Evolutionary conservation across 768 basidiomycete species (phyloP), one percentile per base, ranked within the genome.

Genomic region (Pleurotus platypus): DNA sequence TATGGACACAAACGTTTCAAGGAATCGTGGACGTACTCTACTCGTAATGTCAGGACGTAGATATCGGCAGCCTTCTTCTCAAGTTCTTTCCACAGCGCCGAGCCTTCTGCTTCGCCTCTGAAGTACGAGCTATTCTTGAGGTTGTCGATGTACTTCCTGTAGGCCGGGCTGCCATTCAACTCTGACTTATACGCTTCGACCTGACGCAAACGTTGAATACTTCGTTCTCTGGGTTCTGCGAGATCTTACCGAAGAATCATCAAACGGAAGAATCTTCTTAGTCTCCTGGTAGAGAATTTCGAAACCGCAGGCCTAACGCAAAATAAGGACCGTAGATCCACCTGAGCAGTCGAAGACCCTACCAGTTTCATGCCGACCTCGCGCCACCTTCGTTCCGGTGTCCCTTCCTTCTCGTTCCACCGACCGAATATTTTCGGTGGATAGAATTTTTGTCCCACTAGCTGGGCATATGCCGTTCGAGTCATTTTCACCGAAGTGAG

Each of bases 291-390:
- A 98, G 40, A 97, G 79, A 80, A 98, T 99, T 74, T 99, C 97
- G 60, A 98, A 98, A 1, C 97, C 97, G 60, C 92, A 92, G 2
- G 94, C 87, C 89, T 95, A 65, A 6, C 46, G 5, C 22, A 38
- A 49, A 24, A 38, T 38, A 12, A 45, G 46, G 55, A 11, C 18
- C 4, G 30, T 35, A 35, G 15, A 51, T 47, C 27, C 43, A 5
- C 22, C 16, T 48, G 12, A 20, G 39, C 30, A 45, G 42, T n/a
- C n/a, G 5, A 27, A 24, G 43, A 49, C 30, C 82, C 49, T 59
- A 91, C 94, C 53, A 98, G 86, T 76, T 98, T 98, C 86, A 98
- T 90, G 6, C 96, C 96, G 26, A 92, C 69, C 70, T 94, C 91
- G 57, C 83, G 78, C 86, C 91, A 86, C 62, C 86, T 80, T 84